These are phyloP conservation scores for Rhizophagus sp. DNA, from an alignment of 192 early-diverging fungal genomes.

Conservation along the genomic window DNA sequence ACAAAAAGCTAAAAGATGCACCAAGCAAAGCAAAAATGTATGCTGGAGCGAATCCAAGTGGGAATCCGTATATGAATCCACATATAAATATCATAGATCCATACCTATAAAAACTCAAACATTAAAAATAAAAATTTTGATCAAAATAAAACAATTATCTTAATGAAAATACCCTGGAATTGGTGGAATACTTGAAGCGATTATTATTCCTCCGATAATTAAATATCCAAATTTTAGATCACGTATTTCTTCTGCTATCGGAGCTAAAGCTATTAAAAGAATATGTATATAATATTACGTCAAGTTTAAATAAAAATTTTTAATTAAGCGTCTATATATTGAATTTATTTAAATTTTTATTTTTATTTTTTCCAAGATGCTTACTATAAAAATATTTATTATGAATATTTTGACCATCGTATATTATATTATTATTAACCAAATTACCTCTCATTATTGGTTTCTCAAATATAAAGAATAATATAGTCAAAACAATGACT, in stretches of 20 bases:
- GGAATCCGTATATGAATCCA: constrained; percentile 34
- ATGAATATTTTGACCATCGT: neutral
- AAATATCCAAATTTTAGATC: constrained; percentile 6
- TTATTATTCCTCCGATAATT: neutral
- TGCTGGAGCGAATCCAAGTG: constrained; percentile 33
- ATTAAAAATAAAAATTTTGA: neutral
- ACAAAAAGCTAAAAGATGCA: neutral
- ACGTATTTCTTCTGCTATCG: neutral
- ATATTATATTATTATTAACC: constrained; percentile 5
- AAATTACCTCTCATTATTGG: constrained; percentile 16
- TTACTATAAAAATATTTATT: neutral
- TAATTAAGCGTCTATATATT: too few species aligned
- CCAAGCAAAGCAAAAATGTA: constrained; percentile 18
- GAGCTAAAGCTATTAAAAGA: constrained; percentile 5
- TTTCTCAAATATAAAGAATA: constrained; percentile 15
- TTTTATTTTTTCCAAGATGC: too few species aligned
- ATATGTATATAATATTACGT: too few species aligned
- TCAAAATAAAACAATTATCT: neutral
- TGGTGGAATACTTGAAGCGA: constrained; percentile 14
- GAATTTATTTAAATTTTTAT: too few species aligned
- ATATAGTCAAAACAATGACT: neutral
- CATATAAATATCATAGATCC: constrained; percentile 7
- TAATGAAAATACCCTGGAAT: constrained; percentile 6
- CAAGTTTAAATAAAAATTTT: too few species aligned
- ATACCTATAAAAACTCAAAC: constrained; percentile 18